Conservation (phyloP, 108 stramenopile genomes). For the Nitzschia sp. region DNA sequence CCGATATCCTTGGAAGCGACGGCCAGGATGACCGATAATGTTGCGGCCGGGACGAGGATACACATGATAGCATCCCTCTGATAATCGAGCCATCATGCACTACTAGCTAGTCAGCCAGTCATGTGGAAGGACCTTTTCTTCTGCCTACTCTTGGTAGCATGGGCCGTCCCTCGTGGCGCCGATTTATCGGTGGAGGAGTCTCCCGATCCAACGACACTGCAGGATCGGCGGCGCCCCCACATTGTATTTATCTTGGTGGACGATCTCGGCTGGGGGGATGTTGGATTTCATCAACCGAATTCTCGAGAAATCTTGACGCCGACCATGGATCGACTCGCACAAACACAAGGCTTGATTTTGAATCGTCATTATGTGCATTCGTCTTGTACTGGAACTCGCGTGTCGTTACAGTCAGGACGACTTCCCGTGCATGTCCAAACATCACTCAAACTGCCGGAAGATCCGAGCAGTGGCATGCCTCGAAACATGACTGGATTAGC, state of each 20-base stretch:
- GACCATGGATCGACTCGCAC: constrained; percentile 29
- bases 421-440: constrained; percentile 38
- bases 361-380: constrained; percentile 46
- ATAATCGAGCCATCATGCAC: too few species aligned
- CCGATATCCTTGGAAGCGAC: too few species aligned
- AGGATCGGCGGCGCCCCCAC: too few species aligned
- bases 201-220: too few species aligned
- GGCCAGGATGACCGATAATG: too few species aligned
- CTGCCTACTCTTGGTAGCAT: too few species aligned
- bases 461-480: constrained; percentile 39
- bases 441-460: constrained; percentile 19
- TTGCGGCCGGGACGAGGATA: too few species aligned
- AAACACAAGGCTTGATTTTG: constrained; percentile 32
- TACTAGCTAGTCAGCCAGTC: too few species aligned
- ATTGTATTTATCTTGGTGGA: constrained; percentile 43
- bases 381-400: constrained; percentile 36
- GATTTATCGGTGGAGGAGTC: too few species aligned
- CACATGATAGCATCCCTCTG: too few species aligned
- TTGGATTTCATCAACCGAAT: constrained; percentile 31
- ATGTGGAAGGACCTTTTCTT: too few species aligned
- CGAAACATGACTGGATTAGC: constrained; percentile 43
- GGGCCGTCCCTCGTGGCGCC: too few species aligned
- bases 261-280: constrained; percentile 45
- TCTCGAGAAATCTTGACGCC: constrained; percentile 32
- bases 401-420: constrained; percentile 39